Evolutionary conservation across 306 rosid species (phyloP).

Genomic region (Malus orientalis): DNA sequence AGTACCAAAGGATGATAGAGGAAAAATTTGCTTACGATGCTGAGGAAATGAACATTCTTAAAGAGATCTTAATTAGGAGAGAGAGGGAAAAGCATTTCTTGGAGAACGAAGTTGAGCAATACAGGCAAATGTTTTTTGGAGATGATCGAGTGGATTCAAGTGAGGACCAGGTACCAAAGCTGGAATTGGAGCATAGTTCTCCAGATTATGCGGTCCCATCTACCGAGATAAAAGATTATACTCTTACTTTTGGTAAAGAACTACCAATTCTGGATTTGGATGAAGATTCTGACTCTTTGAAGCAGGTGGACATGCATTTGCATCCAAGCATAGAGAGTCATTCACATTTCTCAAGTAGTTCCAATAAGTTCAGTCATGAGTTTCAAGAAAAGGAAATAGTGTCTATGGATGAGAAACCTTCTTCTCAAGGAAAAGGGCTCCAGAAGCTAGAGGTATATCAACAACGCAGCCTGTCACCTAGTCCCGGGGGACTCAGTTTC

Average conservation of each 20-base stretch:
- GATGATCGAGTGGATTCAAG: constrained; percentile 17
- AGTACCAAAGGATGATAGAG: constrained; percentile 46
- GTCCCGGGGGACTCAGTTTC: constrained; percentile 1
- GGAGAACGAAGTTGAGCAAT: constrained; percentile 37
- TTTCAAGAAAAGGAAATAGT: constrained; percentile 14
- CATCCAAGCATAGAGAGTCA: constrained; percentile 3
- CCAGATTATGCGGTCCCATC: constrained; percentile 21
- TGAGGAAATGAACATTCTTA: constrained; percentile 53
- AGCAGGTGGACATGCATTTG: constrained; percentile 10
- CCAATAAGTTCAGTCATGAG: neutral
- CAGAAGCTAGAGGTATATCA: neutral
- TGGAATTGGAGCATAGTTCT: constrained; percentile 8
- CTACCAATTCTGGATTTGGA: constrained; percentile 7
- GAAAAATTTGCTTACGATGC: constrained; percentile 40
- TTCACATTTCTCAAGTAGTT: neutral
- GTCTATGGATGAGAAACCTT: constrained; percentile 9
- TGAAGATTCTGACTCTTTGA: constrained; percentile 5
- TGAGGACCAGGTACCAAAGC: constrained; percentile 17
- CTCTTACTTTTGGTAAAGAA: constrained; percentile 26
- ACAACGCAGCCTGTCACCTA: neutral
- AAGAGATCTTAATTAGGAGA: constrained; percentile 46
- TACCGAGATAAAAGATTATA: constrained; percentile 7
- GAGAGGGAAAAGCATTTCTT: constrained; percentile 47
- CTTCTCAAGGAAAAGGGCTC: constrained; percentile 4
- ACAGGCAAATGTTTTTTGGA: constrained; percentile 25